Evolutionary conservation across 345 rosid genomes (phyloP).

Genomic region (Boechera retrofracta): DNA sequence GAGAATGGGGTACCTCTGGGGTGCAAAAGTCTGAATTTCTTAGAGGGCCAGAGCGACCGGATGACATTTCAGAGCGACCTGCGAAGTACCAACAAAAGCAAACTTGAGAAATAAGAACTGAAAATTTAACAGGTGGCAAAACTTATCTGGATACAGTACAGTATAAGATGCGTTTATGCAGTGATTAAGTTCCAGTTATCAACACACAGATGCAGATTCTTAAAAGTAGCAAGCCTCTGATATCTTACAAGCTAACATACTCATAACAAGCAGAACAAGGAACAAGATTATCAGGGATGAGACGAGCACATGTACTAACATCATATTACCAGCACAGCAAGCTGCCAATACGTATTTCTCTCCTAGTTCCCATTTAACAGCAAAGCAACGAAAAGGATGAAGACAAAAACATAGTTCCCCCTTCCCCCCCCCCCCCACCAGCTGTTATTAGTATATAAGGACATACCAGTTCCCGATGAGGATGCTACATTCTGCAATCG

Average conservation of each 20-base stretch:
- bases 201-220: slow-evolving; percentile 14
- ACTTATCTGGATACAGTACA: neutral
- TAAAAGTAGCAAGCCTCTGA: slow-evolving; percentile 1
- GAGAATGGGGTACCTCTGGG: slow-evolving; percentile 78
- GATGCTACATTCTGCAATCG: slow-evolving; percentile 69
- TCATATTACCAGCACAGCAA: slow-evolving; percentile 28
- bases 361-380: slow-evolving; percentile 18
- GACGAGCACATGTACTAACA: slow-evolving; percentile 9
- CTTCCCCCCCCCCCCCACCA: neutral
- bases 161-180: neutral
- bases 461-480: slow-evolving; percentile 65
- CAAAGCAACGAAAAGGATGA: slow-evolving; percentile 17
- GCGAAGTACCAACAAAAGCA: slow-evolving; percentile 44
- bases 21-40: slow-evolving; percentile 81
- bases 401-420: slow-evolving; percentile 2
- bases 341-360: neutral
- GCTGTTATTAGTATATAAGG: neutral
- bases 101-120: slow-evolving; percentile 31
- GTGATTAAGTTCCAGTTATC: slow-evolving; percentile 6
- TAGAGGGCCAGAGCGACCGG: slow-evolving; percentile 63
- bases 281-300: neutral
- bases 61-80: slow-evolving; percentile 62
- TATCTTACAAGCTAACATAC: slow-evolving; percentile 17
- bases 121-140: slow-evolving; percentile 5
- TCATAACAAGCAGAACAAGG: slow-evolving; percentile 18